phyloP scores from a whole-genome alignment of 164 flowering plant genomes.

The Hamamelis virginiana region DNA sequence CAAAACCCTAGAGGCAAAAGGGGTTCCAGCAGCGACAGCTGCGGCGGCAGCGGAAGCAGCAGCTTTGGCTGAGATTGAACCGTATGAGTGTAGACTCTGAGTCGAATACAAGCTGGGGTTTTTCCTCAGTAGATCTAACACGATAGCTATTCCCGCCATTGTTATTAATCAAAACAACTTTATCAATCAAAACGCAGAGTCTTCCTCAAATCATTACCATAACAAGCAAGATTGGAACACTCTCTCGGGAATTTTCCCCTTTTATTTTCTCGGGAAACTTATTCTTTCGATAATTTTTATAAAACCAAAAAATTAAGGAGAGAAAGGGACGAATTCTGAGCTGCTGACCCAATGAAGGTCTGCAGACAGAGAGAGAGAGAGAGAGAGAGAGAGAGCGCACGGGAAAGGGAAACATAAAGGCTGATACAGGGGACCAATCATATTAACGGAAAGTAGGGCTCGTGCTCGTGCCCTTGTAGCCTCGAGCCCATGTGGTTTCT shows the following conservation, averaged over 20 bases:
- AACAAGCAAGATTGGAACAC: neutral
- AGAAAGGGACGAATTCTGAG: too few species aligned
- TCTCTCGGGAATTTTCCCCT: neutral
- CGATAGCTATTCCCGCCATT: slow-evolving; percentile 50
- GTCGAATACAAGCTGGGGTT: slow-evolving; percentile 39
- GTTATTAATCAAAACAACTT: neutral
- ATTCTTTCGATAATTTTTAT: too few species aligned
- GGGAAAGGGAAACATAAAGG: too few species aligned
- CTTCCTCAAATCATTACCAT: neutral
- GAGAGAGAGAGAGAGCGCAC: too few species aligned
- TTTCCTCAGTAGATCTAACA: slow-evolving; percentile 55
- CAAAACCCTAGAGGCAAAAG: slow-evolving; percentile 44
- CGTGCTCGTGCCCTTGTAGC: too few species aligned
- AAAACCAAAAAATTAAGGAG: too few species aligned
- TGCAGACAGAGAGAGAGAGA: too few species aligned
- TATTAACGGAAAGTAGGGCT: too few species aligned
- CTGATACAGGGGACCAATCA: too few species aligned
- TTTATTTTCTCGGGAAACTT: neutral
- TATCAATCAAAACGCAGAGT: too few species aligned
- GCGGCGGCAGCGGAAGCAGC: slow-evolving; percentile 64
- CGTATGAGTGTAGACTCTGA: slow-evolving; percentile 44
- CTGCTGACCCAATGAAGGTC: too few species aligned
- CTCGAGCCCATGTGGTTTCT: too few species aligned
- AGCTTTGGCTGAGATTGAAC: slow-evolving; percentile 43
- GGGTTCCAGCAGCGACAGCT: slow-evolving; percentile 31